A percentile compares a stretch with the other conserved stretches of the same genome.
phyloP scores from a whole-genome alignment of 2,329 filamentous ascomycete species.

The Cryoendolithus antarcticus region DNA sequence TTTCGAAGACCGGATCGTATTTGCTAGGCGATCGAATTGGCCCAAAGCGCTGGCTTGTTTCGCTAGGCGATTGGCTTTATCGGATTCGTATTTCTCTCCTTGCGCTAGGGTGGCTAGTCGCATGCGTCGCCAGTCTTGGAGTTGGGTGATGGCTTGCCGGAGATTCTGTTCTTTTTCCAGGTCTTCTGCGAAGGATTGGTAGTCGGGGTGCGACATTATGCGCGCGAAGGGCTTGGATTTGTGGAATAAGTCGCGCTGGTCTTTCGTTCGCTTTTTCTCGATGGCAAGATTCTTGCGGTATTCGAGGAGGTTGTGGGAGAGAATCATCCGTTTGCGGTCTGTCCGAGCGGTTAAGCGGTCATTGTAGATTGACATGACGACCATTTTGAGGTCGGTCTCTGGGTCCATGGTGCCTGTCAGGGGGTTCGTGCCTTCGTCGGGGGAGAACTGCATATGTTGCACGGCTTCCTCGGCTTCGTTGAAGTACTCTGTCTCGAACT shows the following conservation, averaged over 20 bases:
- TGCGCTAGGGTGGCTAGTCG: conserved; percentile 73
- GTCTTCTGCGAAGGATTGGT: conserved; percentile 72
- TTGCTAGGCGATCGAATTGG: conserved; percentile 19
- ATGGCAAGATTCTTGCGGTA: conserved; percentile 81
- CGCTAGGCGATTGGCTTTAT: conserved; percentile 67
- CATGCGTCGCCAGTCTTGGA: conserved; percentile 86
- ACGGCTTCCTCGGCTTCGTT: conserved; percentile 98
- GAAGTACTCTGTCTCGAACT: conserved; percentile 95
- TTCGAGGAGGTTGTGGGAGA: conserved; percentile 86
- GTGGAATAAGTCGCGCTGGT: conserved; percentile 80
- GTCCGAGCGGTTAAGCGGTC: conserved; percentile 78
- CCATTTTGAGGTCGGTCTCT: conserved; percentile 94
- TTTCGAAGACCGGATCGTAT: conserved; percentile 15
- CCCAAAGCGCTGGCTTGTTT: conserved; percentile 25
- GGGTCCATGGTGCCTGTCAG: conserved; percentile 77
- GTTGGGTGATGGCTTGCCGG: conserved; percentile 73
- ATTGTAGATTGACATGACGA: conserved; percentile 98
- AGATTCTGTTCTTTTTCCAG: conserved; percentile 85
- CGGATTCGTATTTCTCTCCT: conserved; percentile 84
- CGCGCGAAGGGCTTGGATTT: conserved; percentile 92
- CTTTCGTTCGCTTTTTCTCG: conserved; percentile 93
- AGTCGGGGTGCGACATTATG: conserved; percentile 92
- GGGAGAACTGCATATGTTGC: conserved; percentile 96
- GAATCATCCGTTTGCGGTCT: conserved; percentile 91
- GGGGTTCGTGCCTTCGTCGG: conserved; percentile 82